These are phyloP conservation scores for Pseudonitzschia multiseries DNA, from an alignment of 108 stramenopile genomes.

Conservation along the genomic window DNA sequence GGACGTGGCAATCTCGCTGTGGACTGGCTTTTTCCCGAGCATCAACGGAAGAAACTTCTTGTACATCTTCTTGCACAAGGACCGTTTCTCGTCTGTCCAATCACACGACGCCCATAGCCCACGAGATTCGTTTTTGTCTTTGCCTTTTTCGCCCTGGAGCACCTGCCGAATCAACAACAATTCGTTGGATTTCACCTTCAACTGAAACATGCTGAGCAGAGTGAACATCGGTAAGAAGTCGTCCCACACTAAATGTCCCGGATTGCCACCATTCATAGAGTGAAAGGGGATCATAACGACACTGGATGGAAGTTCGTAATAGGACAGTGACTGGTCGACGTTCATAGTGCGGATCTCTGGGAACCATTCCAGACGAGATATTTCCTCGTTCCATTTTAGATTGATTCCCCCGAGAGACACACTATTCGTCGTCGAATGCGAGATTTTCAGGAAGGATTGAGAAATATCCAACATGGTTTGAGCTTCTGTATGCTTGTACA, in stretches of 20 bases:
- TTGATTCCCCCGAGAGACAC: slow-evolving; percentile 53
- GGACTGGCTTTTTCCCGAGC: slow-evolving; percentile 28
- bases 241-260: slow-evolving; percentile 65
- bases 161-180: slow-evolving; percentile 45
- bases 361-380: slow-evolving; percentile 41
- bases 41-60: slow-evolving; percentile 56
- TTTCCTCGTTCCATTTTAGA: slow-evolving; percentile 39
- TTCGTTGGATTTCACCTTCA: slow-evolving; percentile 24
- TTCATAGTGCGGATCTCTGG: slow-evolving; percentile 26
- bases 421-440: not conserved
- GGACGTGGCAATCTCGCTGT: slow-evolving; percentile 15
- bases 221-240: slow-evolving; percentile 62
- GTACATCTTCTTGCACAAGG: slow-evolving; percentile 35
- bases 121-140: slow-evolving; percentile 15
- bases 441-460: slow-evolving; percentile 14
- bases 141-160: not conserved
- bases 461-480: slow-evolving; percentile 22
- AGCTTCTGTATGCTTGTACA: slow-evolving; percentile 13
- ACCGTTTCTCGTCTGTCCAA: slow-evolving; percentile 27
- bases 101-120: slow-evolving; percentile 48
- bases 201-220: slow-evolving; percentile 51
- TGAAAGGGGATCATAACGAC: slow-evolving; percentile 50
- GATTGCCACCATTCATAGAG: slow-evolving; percentile 48
- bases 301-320: slow-evolving; percentile 41
- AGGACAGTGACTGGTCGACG: slow-evolving; percentile 10